These are phyloP conservation scores for Lanzia echinophila DNA, from an alignment of 2,329 filamentous ascomycete species.

Conservation along the genomic window DNA sequence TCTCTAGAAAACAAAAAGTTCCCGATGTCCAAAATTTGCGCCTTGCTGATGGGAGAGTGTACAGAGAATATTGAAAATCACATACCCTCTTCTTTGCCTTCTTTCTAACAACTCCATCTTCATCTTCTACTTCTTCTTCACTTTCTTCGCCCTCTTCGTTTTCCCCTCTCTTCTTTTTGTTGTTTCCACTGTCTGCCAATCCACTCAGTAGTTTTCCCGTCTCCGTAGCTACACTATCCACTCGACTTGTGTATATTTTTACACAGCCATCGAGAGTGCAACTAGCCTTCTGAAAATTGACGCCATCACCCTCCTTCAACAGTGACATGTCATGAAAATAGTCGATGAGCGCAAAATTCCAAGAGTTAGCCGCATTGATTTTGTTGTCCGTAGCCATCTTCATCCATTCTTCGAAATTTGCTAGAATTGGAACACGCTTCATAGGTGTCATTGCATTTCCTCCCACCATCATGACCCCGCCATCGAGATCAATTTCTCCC, in stretches of 20 bases:
- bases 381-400: slow-evolving; percentile 99
- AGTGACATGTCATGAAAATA: slow-evolving; percentile 99
- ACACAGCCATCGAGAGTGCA: slow-evolving; percentile 97
- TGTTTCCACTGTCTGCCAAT: slow-evolving; percentile 75
- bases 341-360: slow-evolving; percentile 99
- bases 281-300: slow-evolving; percentile 98
- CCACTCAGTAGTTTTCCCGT: slow-evolving; percentile 93
- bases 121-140: slow-evolving; percentile 55
- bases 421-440: slow-evolving; percentile 90
- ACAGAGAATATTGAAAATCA: slow-evolving; percentile 1
- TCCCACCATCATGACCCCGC: slow-evolving; percentile 58
- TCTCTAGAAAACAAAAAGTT: no score
- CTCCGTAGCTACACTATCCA: slow-evolving; percentile 96
- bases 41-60: no score
- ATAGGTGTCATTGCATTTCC: slow-evolving; percentile 82
- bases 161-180: slow-evolving; percentile 64
- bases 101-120: slow-evolving; percentile 45
- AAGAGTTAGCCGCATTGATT: slow-evolving; percentile 96
- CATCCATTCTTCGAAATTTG: slow-evolving; percentile 99
- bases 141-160: slow-evolving; percentile 54
- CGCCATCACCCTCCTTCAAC: slow-evolving; percentile 88
- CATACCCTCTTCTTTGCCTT: slow-evolving; percentile 70
- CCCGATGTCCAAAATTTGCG: no score
- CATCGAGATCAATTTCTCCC: slow-evolving; percentile 41
- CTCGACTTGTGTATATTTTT: slow-evolving; percentile 97